Base-by-base conservation (phyloP, 257 asterid species). In the Solanum lignicaule region DNA sequence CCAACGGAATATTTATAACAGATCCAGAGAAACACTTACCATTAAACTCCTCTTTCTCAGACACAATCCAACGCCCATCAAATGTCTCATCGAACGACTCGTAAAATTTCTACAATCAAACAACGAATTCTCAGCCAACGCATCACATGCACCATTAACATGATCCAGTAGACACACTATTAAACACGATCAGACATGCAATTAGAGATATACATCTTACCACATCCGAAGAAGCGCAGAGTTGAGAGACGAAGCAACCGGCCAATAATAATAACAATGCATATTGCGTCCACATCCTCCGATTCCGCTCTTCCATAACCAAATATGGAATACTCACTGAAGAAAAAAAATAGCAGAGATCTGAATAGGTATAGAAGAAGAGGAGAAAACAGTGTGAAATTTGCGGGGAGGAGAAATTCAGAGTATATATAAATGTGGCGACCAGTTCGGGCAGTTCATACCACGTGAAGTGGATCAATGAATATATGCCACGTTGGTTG, bases 61-160 rank as follows among this genome's bases (percentile, higher is more conserved):
- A 96, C 39, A 87, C 98, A 60, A 93, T 89, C 99, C 99, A 97
- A 60, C 96, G 92, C 36, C 98, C 98, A 13, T 93, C 97, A 58
- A 96, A 94, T 25, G 92, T 74, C 90, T 91, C 97, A 78, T 96
- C 99, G 83, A 97, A 97, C 41, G 99, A 87, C 88, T 97, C 99
- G 90, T 96, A 93, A 76, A 96, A 92, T 93, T 79, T 92, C 99
- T 97, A 88, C 60, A 91, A 85, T 71, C 78, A 68, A 15, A 79
- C 68, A 89, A 72, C 71, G 0, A 27, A 32, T 79, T 68, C 31
- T 76, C 60, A 76, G 60, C 60, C 35, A 41, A 41, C 65, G 27
- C 65, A 38, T 62, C 31, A 23, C 69, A 23, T 62, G 31, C 2
- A 88, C 4, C 83, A 74, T 87, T 23, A 60, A 48, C 87, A 88